Conservation (phyloP, 2,329 filamentous ascomycete species). For the Calonectria hawksworthii region DNA sequence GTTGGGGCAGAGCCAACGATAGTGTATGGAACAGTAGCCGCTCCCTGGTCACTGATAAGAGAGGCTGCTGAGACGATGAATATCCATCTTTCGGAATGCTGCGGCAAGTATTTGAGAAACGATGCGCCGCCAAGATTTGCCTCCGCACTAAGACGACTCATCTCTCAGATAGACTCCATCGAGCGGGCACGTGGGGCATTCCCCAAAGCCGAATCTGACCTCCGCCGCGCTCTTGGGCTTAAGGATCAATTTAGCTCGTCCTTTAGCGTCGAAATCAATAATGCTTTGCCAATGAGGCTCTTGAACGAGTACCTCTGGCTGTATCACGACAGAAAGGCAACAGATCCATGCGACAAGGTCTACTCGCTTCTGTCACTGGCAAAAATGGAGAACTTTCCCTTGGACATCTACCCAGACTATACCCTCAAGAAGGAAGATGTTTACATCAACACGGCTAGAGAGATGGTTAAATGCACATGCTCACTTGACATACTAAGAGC, state of each 20-base stretch:
- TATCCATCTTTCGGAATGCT: background rate
- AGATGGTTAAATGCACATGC: background rate
- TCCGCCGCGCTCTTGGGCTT: background rate
- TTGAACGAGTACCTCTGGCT: background rate
- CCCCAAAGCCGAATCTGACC: background rate
- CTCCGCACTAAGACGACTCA: background rate
- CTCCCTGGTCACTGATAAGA: background rate
- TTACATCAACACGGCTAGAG: background rate
- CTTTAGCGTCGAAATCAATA: background rate
- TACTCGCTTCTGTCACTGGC: background rate
- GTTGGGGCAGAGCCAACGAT: background rate
- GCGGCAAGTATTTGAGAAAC: background rate
- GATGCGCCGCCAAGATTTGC: background rate
- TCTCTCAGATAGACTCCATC: background rate
- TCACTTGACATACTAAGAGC: background rate
- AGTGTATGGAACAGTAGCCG: background rate
- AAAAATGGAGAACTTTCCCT: background rate
- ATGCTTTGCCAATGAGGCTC: background rate
- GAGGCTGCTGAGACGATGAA: background rate
- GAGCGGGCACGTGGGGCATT: background rate
- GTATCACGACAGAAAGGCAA: background rate
- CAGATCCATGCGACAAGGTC: background rate
- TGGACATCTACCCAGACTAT: background rate
- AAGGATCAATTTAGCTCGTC: background rate
- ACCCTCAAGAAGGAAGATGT: background rate